Evolutionary conservation across 2,329 filamentous ascomycete species (phyloP), one percentile per base, ranked within the genome.

Genomic region (Hypoxylon sp.): DNA sequence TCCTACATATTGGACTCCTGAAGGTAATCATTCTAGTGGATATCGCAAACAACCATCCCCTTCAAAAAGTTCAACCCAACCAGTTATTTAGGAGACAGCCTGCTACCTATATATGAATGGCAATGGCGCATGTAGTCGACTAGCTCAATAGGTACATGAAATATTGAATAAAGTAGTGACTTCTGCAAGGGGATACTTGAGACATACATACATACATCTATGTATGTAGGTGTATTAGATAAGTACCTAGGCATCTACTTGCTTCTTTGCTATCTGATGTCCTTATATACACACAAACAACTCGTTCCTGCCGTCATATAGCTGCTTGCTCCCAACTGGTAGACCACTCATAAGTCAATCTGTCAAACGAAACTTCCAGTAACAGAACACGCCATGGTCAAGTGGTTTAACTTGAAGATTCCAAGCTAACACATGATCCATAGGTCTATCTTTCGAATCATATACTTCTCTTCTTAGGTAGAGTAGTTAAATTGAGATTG

Each of bases 371-470:
- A 31, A 31, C 29, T 31, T 9, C 29, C 29, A 31, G 29, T 2
- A 31, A 31, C 4, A 37, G 13, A 50, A 29, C 47, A 50, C 24
- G 24, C 47, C 24, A 24, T 26, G 24, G 47, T 31, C 24, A 31
- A 50, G 47, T 50, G 22, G 24, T 29, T 24, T 4, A 26, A 50
- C 47, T 10, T 24, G 22, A 13, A 24, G 11, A 31, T n/a, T 26
- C n/a, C 19, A 50, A 50, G 47, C 22, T 26, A 50, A 31, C 47
- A 46, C 35, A n/a, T 14, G 10, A 26, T 26, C 24, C n/a, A 50
- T 50, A 50, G 10, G 17, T 4, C 17, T 5, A 19, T 5, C 17
- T 8, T 46, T 46, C 42, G 17, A 46, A 24, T 46, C 42, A 6
- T 3, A 19, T 46, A 19, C 9, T 37, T 37, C 3, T n/a, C 29